Conservation (phyloP, 495 filamentous ascomycete species). For the Penicillium robsamsonii region DNA sequence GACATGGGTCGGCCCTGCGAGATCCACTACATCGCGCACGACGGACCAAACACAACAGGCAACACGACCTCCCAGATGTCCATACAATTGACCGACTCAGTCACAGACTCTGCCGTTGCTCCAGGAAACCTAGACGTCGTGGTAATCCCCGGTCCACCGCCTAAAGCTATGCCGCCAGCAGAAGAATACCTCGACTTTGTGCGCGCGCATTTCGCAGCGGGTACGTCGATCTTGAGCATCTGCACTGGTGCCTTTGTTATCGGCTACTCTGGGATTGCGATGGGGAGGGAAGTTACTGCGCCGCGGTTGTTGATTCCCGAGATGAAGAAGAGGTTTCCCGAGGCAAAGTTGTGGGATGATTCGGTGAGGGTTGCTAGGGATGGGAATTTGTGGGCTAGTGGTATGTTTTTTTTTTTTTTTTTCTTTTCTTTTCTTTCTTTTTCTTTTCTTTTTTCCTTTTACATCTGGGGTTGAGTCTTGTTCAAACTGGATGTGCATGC, state of each 20-base stretch:
- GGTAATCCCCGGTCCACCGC: conserved; percentile 53
- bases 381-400: conserved; percentile 61
- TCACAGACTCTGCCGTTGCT: conserved; percentile 40
- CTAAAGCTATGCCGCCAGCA: conserved; percentile 26
- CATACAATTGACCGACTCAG: conserved; percentile 40
- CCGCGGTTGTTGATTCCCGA: conserved; percentile 48
- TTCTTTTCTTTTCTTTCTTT: neutral
- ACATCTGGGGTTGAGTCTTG: neutral
- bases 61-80: conserved; percentile 34
- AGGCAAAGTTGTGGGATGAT: conserved; percentile 42
- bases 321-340: conserved; percentile 44
- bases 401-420: conserved; percentile 36
- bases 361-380: conserved; percentile 50
- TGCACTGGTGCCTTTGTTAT: conserved; percentile 53
- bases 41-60: conserved; percentile 26
- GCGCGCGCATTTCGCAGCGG: conserved; percentile 33
- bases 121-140: conserved; percentile 52
- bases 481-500: neutral
- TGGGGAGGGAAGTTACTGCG: conserved; percentile 48
- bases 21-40: conserved; percentile 46
- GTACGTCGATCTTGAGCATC: conserved; percentile 50
- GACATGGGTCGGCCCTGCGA: conserved; percentile 39
- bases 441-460: neutral
- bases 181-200: conserved; percentile 46
- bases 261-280: conserved; percentile 50